These are phyloP conservation scores for Gaeumannomyces sp. DNA, from an alignment of 2,329 filamentous ascomycete genomes.

Conservation along the genomic window DNA sequence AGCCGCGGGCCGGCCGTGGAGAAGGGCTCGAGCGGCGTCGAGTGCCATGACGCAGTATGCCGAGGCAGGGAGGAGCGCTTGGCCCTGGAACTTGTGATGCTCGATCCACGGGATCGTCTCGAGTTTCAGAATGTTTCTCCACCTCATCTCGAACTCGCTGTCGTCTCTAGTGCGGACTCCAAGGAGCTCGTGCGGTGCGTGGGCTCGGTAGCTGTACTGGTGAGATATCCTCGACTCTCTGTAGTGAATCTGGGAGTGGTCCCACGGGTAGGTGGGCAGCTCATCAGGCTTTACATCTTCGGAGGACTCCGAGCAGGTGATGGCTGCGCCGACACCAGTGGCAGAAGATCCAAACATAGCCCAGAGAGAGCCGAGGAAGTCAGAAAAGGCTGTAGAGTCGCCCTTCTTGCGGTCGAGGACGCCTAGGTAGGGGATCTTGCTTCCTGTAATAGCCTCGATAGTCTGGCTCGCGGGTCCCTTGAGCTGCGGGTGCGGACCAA, in stretches of 20 bases:
- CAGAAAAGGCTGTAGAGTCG: conserved; percentile 24
- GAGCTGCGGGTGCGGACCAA: conserved; percentile 40
- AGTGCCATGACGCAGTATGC: conserved; percentile 41
- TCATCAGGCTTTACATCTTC: conserved; percentile 15
- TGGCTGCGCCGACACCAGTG: conserved; percentile 12
- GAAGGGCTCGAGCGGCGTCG: conserved; percentile 31
- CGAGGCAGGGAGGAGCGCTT: conserved; percentile 39
- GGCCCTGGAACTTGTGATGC: conserved; percentile 36
- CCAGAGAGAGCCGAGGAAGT: conserved; percentile 30
- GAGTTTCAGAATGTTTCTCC: conserved; percentile 20
- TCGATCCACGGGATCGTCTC: conserved; percentile 29
- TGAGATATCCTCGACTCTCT: conserved; percentile 34
- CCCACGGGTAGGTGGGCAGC: conserved; percentile 41
- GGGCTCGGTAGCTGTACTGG: conserved; percentile 16
- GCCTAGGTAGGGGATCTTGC: conserved; percentile 24
- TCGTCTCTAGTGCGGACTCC: conserved; percentile 14
- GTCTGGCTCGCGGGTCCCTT: conserved; percentile 32
- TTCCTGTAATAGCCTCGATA: conserved; percentile 16
- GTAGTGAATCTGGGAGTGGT: conserved; percentile 37
- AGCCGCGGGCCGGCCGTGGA: conserved; percentile 20
- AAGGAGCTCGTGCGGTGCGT: conserved; percentile 15
- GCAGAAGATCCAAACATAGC: conserved; percentile 21
- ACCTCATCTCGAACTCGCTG: conserved; percentile 16
- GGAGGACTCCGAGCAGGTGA: background rate
- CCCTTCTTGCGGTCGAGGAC: conserved; percentile 25